Conservation (phyloP, 306 rosid genomes). For the Pterocarpus macrocarpus region DNA sequence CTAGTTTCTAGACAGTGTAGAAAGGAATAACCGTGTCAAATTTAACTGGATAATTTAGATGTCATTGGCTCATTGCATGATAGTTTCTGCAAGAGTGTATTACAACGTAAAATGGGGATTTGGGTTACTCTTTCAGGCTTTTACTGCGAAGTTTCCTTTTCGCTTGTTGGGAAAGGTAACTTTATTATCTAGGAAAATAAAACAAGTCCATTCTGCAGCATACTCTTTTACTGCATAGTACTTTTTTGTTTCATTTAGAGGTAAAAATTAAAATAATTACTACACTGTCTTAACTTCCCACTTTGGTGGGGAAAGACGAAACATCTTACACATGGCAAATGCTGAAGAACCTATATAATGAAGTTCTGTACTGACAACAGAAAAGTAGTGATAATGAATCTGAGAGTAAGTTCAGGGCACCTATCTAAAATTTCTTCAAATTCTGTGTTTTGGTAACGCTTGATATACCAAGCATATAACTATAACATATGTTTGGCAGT, state of each 20-base stretch:
- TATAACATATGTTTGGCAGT: conserved; percentile 4
- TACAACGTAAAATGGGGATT: conserved; percentile 2
- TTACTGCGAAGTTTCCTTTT: background rate
- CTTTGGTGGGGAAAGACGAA: background rate
- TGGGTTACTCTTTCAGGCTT: background rate
- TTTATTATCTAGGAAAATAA: conserved; percentile 1
- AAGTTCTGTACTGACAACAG: conserved; percentile 18
- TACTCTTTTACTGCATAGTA: background rate
- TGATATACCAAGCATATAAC: conserved; percentile 8
- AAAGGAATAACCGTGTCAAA: conserved; percentile 13
- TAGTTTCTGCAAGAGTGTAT: background rate
- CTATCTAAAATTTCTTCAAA: conserved; percentile 25
- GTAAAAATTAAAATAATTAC: conserved; percentile 15
- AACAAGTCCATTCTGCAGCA: background rate
- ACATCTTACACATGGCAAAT: conserved; percentile 12
- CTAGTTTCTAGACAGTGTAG: conserved; percentile 6
- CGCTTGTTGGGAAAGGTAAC: conserved; percentile 10
- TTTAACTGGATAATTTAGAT: background rate
- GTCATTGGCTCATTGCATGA: background rate
- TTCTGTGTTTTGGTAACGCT: conserved; percentile 30
- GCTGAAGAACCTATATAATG: conserved; percentile 7
- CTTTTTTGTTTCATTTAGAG: background rate
- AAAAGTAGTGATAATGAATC: conserved; percentile 25
- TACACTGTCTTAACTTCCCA: conserved; percentile 5
- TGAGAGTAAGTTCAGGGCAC: conserved; percentile 16